Base-by-base conservation (phyloP, 768 basidiomycete genomes). In the Fistulinella prunicolor region DNA sequence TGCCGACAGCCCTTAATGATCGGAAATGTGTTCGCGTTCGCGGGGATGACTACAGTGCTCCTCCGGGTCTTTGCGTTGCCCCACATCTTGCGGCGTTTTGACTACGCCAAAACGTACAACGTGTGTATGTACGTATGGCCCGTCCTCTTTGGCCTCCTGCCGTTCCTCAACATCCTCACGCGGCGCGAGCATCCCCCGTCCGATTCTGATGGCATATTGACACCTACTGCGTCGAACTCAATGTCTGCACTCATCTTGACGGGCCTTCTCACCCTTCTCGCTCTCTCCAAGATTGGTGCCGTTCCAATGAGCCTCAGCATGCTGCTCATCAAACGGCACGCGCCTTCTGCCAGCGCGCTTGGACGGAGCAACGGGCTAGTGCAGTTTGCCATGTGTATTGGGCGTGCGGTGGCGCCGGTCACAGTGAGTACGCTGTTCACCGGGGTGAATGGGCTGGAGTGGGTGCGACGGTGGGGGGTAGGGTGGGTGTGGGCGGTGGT, bases 361-460 rank as follows among this genome's bases (percentile, higher is more conserved):
- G 82, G 82, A 0, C 71, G 75, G n/a, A 77, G 78, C 13, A 85
- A 84, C 51, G 83, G 81, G 16, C 72, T 85, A 7, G 74, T 81
- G 14, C 79, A 83, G 51, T 70, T 78, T 40, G 67, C 73, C 5
- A 79, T 80, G 79, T 80, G 78, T 49, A 51, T 74, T 22, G 73
- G 78, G 9, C 74, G 83, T 12, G 73, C 78, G 2, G 58, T 81
- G 38, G 74, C 71, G 34, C 82, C 83, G 10, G 73, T 79, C 14
- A 72, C 81, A 47, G 77, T 76, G 34, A 80, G 76, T 40, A 24
- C 54, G 19, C 10, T 59, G 6, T 59, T 59, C 19, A 56, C 58
- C 0, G 26, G 14, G 0, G 10, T 52, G 19, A 60, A 52, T 13
- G 54, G 46, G 38, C 20, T 37, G 7, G n/a, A 14, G 13, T 59